A percentile compares a stretch with the other conserved stretches of the same genome.
These are phyloP conservation scores for Cryptococcus sp. DNA, from an alignment of 1,284 basidiomycete species.

Conservation along the genomic window DNA sequence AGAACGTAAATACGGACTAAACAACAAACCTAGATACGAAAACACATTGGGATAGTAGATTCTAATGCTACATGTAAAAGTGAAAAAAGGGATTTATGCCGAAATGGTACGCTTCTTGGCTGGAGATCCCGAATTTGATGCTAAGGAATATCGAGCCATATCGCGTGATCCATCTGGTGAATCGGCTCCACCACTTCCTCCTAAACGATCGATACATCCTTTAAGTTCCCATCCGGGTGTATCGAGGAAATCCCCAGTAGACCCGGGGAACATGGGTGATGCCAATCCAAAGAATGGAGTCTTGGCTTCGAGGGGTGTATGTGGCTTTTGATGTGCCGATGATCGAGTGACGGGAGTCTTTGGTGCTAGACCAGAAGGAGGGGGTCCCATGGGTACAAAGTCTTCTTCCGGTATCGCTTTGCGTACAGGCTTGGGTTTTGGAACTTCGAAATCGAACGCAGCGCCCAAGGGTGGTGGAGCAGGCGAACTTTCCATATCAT, in stretches of 20 bases:
- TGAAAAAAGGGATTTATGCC: too few relatives aligned
- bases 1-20: too few relatives aligned
- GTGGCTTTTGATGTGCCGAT: slow-evolving; percentile 28
- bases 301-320: neutral
- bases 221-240: slow-evolving; percentile 44
- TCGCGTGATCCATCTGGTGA: slow-evolving; percentile 35
- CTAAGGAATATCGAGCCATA: slow-evolving; percentile 21
- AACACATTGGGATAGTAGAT: too few relatives aligned
- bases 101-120: too few relatives aligned
- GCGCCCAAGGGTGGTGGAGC: slow-evolving; percentile 31
- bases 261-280: slow-evolving; percentile 19
- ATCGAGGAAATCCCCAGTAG: slow-evolving; percentile 25
- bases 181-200: slow-evolving; percentile 10
- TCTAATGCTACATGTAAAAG: too few relatives aligned
- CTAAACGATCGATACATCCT: slow-evolving; percentile 32
- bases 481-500: slow-evolving; percentile 30
- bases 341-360: slow-evolving; percentile 44
- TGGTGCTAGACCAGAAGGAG: slow-evolving; percentile 15
- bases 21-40: too few relatives aligned
- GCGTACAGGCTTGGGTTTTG: slow-evolving; percentile 23
- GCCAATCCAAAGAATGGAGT: slow-evolving; percentile 2
- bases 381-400: slow-evolving; percentile 1
- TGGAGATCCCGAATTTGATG: too few relatives aligned
- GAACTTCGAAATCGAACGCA: slow-evolving; percentile 32
- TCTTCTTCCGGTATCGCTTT: slow-evolving; percentile 16